Evolutionary conservation across 768 basidiomycete species (phyloP), one percentile per base, ranked within the genome.

Genomic region (Lyophyllum atratum): DNA sequence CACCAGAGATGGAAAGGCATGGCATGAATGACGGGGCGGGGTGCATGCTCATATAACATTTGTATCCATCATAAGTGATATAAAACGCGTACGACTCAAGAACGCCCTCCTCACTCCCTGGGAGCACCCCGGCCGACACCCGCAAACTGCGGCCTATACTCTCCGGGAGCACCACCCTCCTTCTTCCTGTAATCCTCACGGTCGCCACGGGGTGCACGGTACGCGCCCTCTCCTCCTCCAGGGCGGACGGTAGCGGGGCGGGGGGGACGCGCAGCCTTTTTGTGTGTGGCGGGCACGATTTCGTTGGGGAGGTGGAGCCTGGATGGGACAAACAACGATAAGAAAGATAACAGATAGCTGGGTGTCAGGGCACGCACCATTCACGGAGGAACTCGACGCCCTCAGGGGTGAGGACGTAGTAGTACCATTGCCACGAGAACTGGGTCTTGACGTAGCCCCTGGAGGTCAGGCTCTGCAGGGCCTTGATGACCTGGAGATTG

Each of bases 351-450:
- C 21, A 1, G 24, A 39, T 11, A 43, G 15, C 51, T 46, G 19
- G 11, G 29, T 52, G 5, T 49, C 12, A 49, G 21, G 24, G 21
- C 1, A 72, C 79, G 65, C 63, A 82, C 81, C 89, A 95, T 77
- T 96, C 94, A 62, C 96, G 89, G 74, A 98, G 90, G 79, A 91
- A 96, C 66, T 96, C 94, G 62, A 98, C 89, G 69, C 97, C 97
- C 76, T 98, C 97, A 51, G 93, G 89, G 66, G 95, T 99, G 70
- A 99, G 83, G 69, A 86, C 84, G 79, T 98, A 99, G 80, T 98
- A 99, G 79, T 97, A 99, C 84, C 87, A 97, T 71, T 98, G 95
- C 97, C 97, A 99, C 48, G 91, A 94, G 84, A 98, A 98, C 72
- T 94, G 96, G 65, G 97, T 99, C 86, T 98, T 98, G 80, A 98